These are phyloP conservation scores for Geranium incanum DNA, from an alignment of 441 rosid genomes.

Conservation along the genomic window DNA sequence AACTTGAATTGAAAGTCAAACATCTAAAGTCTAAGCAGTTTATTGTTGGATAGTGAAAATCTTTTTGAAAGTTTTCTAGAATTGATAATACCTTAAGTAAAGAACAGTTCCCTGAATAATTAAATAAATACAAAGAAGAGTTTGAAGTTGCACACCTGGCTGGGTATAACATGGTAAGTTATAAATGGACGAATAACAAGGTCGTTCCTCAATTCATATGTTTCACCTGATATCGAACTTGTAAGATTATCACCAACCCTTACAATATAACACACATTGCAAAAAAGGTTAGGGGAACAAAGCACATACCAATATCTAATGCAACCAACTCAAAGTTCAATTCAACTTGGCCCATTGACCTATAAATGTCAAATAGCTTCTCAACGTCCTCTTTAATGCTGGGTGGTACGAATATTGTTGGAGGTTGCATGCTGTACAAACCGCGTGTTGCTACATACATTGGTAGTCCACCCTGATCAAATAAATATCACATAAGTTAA, in stretches of 20 bases:
- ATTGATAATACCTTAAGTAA: not conserved
- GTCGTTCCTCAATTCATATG: conserved; percentile 75
- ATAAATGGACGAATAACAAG: conserved; percentile 76
- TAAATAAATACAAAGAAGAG: not conserved
- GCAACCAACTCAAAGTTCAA: conserved; percentile 67
- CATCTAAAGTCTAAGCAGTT: not conserved
- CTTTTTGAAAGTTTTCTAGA: not conserved
- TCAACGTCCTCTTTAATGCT: conserved; percentile 75
- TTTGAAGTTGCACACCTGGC: conserved; percentile 47
- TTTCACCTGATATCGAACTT: conserved; percentile 59
- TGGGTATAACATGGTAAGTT: conserved; percentile 80
- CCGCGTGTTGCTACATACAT: conserved; percentile 90
- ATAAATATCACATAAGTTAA: conserved; percentile 16
- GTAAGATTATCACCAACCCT: conserved; percentile 16
- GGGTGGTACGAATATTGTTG: conserved; percentile 76
- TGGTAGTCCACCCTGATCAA: conserved; percentile 68
- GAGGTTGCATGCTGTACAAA: conserved; percentile 81
- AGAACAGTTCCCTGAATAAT: not conserved
- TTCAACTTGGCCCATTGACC: conserved; percentile 50
- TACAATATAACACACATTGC: conserved; percentile 1
- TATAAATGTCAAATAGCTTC: conserved; percentile 35
- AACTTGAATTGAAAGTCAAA: not conserved
- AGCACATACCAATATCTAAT: conserved; percentile 58
- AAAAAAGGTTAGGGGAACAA: conserved; percentile 16
- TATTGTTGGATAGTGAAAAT: not conserved